These are phyloP conservation scores for Phytopythium litorale DNA, from an alignment of 352 stramenopile genomes.

Conservation along the genomic window DNA sequence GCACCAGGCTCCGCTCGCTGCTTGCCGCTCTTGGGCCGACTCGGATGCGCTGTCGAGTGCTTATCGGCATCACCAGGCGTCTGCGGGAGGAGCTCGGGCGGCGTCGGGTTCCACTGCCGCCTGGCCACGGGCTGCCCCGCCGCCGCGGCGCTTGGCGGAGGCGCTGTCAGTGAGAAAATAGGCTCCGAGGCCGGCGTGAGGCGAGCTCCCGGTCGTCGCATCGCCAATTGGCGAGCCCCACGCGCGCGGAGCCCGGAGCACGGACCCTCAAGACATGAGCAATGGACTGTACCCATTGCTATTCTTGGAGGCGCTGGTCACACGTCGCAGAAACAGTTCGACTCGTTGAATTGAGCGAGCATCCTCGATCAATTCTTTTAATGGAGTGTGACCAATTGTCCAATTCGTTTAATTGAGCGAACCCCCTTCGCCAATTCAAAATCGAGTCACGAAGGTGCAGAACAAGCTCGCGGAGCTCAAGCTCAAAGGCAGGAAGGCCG, in stretches of 20 bases:
- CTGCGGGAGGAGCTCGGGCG: constrained; percentile 13
- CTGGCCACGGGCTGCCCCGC: not conserved
- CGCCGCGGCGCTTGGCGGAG: not conserved
- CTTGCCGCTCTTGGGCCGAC: not conserved
- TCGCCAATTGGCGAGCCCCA: not conserved
- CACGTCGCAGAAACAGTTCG: not conserved
- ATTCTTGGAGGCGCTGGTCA: not conserved
- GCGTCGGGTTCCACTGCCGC: constrained; percentile 24
- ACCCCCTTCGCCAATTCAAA: too few species aligned
- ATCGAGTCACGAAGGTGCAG: too few species aligned
- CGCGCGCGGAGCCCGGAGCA: not conserved
- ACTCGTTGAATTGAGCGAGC: too few species aligned
- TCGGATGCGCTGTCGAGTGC: not conserved
- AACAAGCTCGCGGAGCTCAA: too few species aligned
- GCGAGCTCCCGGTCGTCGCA: constrained; percentile 3
- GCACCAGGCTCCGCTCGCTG: too few species aligned
- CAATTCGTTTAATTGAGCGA: too few species aligned
- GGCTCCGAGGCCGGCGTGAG: not conserved
- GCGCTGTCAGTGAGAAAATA: not conserved
- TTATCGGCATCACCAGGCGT: not conserved
- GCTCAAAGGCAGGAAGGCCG: not conserved
- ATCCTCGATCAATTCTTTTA: not conserved
- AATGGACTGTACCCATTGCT: not conserved
- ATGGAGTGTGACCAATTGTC: not conserved
- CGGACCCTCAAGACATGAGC: too few species aligned